Base-by-base conservation (phyloP, 257 asterid species). In the Cruciata laevipes region DNA sequence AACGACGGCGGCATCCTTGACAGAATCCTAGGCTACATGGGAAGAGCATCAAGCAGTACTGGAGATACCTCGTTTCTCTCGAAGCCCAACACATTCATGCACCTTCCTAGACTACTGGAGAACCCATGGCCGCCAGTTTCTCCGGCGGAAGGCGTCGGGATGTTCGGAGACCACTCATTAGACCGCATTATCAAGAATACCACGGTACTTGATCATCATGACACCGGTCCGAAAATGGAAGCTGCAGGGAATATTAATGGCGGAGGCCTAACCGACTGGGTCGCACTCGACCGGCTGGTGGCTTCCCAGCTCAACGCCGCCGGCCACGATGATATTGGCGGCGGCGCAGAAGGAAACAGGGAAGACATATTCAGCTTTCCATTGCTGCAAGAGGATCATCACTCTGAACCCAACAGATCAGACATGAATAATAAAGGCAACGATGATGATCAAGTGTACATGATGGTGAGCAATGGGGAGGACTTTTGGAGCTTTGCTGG, bases 241-340 rank as follows among this genome's bases (percentile, higher is more conserved):
- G 55, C 23, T 1, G 62, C 62, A 7, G 13, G 42, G 42, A 37
- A 27, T 2, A n/a, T n/a, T n/a, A 37, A 35, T 10, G 40, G 11
- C 0, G 63, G 35, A 6, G 38, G 21, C 17, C 44, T 58, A 0
- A 58, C 79, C 6, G 86, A 86, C 42, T 93, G 99, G 99, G 90
- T 35, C 17, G 70, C 94, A 0, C 77, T 88, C 24, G 99, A 93
- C 66, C 86, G 90, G 5, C 78, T 93, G 17, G 97, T 93, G 75
- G 99, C 99, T 1, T 85, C 96, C 3, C 99, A 93, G 77, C 95
- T 93, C 24, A 83, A 90, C 68, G 94, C 49, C 51, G 51, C 49
- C 31, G 31, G 23, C 14, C 27, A 62, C 10, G 66, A 61, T 21
- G 20, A 27, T 9, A 24, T 58, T 42, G 59, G 71, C 77, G 13